Percentiles rank a stretch among this genome's conserved stretches.
Conservation (phyloP, 352 stramenopile species). For the Aphanomyces invadans region DNA sequence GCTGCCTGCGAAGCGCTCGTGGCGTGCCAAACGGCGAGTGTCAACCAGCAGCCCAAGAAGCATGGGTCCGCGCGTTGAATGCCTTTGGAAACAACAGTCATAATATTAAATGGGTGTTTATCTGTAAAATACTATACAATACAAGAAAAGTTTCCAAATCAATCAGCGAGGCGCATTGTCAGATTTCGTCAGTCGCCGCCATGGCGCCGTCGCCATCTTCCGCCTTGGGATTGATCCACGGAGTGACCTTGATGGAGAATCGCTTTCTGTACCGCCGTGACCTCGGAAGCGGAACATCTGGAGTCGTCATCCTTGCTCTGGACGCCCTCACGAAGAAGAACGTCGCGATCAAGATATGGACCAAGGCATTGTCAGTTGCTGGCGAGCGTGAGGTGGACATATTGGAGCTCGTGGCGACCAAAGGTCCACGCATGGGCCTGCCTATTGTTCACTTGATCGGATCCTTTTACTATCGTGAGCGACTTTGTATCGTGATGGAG, state of each 20-base stretch:
- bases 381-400: conserved; percentile 48
- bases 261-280: conserved; percentile 68
- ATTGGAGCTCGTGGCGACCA: conserved; percentile 35
- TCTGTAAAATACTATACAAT: not conserved
- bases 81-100: conserved; percentile 1
- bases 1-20: conserved; percentile 19
- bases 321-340: conserved; percentile 35
- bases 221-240: conserved; percentile 31
- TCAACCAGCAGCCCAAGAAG: not conserved
- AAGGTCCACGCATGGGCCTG: conserved; percentile 33
- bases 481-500: conserved; percentile 64
- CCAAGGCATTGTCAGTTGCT: conserved; percentile 40
- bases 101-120: no score
- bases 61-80: not conserved
- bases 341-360: conserved; percentile 62
- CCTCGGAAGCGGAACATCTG: conserved; percentile 61
- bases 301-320: conserved; percentile 52
- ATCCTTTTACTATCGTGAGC: conserved; percentile 45
- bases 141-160: not conserved
- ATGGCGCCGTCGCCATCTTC: not conserved
- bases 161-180: not conserved
- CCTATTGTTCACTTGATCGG: conserved; percentile 51
- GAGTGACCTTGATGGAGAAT: conserved; percentile 51
- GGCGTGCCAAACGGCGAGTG: conserved; percentile 8
- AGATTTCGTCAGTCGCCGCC: not conserved